Evolutionary conservation across 2,329 filamentous ascomycete genomes (phyloP), one percentile per base, ranked within the genome.

Genomic region (Aspergillus tanneri): DNA sequence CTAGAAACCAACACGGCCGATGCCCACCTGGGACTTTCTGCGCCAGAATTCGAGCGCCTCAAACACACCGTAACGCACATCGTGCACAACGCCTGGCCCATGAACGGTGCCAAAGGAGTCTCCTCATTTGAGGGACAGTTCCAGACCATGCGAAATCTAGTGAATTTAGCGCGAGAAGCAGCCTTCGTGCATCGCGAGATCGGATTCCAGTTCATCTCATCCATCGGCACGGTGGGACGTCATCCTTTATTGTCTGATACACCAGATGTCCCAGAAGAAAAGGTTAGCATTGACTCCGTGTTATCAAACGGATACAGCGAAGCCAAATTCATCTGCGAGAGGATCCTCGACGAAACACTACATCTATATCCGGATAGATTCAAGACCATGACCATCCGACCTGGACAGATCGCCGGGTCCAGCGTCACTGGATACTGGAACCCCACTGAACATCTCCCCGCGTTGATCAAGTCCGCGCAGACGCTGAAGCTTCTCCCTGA

Each of bases 351-450:
- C 40, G 61, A 69, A 41, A 80, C 78, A 0, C 59, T 80, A 3
- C 71, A 73, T 45, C 56, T 63, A n/a, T 60, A 74, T 50, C 71
- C 72, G 0, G 47, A 66, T 0, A 61, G 54, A 1, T 79, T 81
- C 63, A 69, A 68, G 12, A 51, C 73, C 0, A 74, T 71, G 64
- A 62, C 60, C 0, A 72, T 77, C 0, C 70, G 79, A 0, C 64
- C 73, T 0, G 80, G 76, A 0, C 80, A 83, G 58, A 77, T 83
- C 32, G 68, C 79, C 1, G 80, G 80, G 0, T 77, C 73, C 0
- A 71, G 56, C 3, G 66, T 47, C 0, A 79, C 64, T 45, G 79
- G 79, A 0, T 76, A 74, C 55, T 83, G 80, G 80, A 83, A 82
- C 52, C 63, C 72, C 0, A 66, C 69, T 22, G 78, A 82, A 55